Evolutionary conservation across 2,329 filamentous ascomycete genomes (phyloP).

Genomic region (Talaromyces pinophilus): DNA sequence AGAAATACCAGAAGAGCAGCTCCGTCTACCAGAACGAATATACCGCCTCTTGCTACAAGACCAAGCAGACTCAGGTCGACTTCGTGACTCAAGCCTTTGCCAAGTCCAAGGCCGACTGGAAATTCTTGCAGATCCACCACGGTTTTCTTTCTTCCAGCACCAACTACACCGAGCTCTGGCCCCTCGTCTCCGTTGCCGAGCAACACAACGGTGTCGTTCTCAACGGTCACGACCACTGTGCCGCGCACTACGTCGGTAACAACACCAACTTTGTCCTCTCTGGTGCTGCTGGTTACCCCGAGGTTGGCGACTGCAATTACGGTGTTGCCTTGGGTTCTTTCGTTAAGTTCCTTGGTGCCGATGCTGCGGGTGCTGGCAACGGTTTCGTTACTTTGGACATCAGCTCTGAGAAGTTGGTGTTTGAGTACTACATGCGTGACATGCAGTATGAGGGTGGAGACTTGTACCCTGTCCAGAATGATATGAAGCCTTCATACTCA

Average conservation of each 20-base stretch:
- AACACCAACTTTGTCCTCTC: conserved; percentile 31
- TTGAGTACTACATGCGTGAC: conserved; percentile 27
- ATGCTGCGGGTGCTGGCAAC: conserved; percentile 28
- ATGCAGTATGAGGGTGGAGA: conserved; percentile 29
- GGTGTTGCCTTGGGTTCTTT: conserved; percentile 29
- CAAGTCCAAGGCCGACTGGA: conserved; percentile 30
- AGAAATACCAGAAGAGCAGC: conserved; percentile 27
- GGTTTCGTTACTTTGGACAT: conserved; percentile 34
- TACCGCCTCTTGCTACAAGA: conserved; percentile 27
- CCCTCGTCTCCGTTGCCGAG: conserved; percentile 29
- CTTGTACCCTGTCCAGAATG: conserved; percentile 27
- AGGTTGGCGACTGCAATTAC: conserved; percentile 30
- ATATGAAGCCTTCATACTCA: conserved; percentile 27
- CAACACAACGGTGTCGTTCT: conserved; percentile 27
- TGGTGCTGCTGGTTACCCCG: conserved; percentile 20
- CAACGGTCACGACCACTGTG: conserved; percentile 33
- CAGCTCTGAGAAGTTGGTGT: conserved; percentile 25
- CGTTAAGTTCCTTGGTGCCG: conserved; percentile 29
- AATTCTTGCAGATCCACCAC: conserved; percentile 32
- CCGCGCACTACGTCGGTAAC: conserved; percentile 30
- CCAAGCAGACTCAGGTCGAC: conserved; percentile 28
- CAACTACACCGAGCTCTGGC: conserved; percentile 29
- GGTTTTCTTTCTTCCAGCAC: conserved; percentile 26
- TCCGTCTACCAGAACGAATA: conserved; percentile 30
- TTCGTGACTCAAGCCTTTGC: conserved; percentile 29